Base-by-base conservation (phyloP, 2,329 filamentous ascomycete genomes). In the Penicillium nordicum region DNA sequence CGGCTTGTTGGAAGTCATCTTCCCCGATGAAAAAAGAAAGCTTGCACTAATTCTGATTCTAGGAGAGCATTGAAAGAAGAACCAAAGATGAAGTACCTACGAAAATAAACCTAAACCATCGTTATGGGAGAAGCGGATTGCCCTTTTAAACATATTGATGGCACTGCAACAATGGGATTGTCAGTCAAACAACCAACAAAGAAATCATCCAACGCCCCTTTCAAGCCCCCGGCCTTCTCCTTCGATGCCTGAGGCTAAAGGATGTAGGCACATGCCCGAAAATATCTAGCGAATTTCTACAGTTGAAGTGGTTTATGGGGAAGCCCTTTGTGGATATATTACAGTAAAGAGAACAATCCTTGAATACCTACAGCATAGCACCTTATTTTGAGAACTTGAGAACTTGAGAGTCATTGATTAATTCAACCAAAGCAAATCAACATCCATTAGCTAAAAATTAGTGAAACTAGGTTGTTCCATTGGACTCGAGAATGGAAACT, bases 171-270 rank as follows among this genome's bases (percentile, higher is more conserved):
- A n/a, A 51, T 44, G 40, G 6, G 16, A n/a, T 27, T 40, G 18
- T 51, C 18, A 18, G 34, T 18, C 53, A 52, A 56, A 56, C 34
- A 46, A 32, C 2, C 5, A 21, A 23, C 44, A 54, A 49, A 54
- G 27, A 36, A 4, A 41, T 34, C 11, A 14, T 32, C 34, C 12
- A 11, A 43, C 12, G 6, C 10, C 4, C 7, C 18, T 27, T 25
- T 32, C 6, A 37, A 21, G 9, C 14, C 3, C 16, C 7, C 6
- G 9, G 21, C 5, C 3, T 38, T 18, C 14, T 41, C 8, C 25
- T 29, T 36, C 23, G 27, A 21, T 0, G 9, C 34, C 37, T 47
- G n/a, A 32, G 14, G 14, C 2, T 21, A 8, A n/a, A 21, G 10
- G 11, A 3, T 32, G 14, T 4, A 30, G 21, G 9, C 9, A 9